A percentile compares a stretch with the other conserved stretches of the same genome.
Evolutionary conservation across 1,139 yeast species (phyloP).

Genomic region (Geotrichum bryndzae): DNA sequence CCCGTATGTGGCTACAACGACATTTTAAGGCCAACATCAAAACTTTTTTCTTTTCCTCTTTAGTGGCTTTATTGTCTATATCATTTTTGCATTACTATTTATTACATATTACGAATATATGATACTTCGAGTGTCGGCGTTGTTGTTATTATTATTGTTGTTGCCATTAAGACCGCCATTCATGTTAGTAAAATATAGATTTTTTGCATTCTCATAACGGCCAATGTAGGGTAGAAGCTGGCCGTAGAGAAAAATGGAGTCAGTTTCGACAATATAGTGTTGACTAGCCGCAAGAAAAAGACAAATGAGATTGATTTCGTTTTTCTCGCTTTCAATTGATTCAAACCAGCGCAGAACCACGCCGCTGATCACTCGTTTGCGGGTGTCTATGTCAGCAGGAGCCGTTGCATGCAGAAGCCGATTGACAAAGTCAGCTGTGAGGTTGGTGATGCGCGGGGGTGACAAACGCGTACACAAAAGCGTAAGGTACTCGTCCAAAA

Average conservation of each 20-base stretch:
- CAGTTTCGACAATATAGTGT: conserved; percentile 18
- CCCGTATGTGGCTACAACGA: background rate
- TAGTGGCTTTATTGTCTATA: background rate
- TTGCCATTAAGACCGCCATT: background rate
- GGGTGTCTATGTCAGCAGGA: background rate
- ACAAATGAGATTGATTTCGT: conserved; percentile 23
- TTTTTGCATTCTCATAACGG: conserved; percentile 24
- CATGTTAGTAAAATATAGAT: conserved; percentile 20
- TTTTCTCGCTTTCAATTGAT: conserved; percentile 1
- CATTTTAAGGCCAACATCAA: background rate
- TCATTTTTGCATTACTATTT: background rate
- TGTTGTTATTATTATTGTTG: background rate
- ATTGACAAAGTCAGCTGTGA: conserved; percentile 13
- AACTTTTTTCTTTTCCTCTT: too few relatives aligned
- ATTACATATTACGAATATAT: background rate
- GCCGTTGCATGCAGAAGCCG: background rate
- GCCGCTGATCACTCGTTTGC: conserved; percentile 7
- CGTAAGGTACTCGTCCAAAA: conserved; percentile 4
- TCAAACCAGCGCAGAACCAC: conserved; percentile 14
- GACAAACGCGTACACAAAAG: conserved; percentile 5
- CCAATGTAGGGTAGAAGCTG: conserved; percentile 28
- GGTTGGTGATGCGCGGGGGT: conserved; percentile 11
- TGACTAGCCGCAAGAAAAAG: conserved; percentile 18
- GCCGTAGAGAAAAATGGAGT: conserved; percentile 25
- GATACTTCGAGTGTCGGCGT: background rate